Conservation (phyloP, 2,329 filamentous ascomycete genomes). For the Pyrenophora tritici-repentis region DNA sequence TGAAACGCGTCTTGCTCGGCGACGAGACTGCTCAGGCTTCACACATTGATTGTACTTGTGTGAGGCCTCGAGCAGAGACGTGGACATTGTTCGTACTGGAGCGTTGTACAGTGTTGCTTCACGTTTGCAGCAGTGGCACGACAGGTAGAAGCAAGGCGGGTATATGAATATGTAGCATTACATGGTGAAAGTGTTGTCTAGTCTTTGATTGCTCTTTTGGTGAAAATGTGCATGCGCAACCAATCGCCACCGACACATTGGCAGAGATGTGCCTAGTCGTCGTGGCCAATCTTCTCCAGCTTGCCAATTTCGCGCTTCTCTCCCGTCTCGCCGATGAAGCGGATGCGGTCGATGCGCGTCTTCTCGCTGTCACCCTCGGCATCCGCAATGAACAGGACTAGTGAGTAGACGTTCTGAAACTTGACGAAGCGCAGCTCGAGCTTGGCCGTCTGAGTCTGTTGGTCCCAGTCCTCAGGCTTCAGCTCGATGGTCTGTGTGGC, state of each 20-base stretch:
- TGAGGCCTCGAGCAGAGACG: conserved; percentile 30
- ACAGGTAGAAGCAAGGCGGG: no score
- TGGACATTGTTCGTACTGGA: conserved; percentile 23
- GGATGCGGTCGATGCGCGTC: conserved; percentile 78
- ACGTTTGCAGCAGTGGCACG: no score
- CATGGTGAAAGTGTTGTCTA: no score
- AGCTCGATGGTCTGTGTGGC: conserved; percentile 81
- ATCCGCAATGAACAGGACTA: conserved; percentile 87
- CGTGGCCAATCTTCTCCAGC: conserved; percentile 90
- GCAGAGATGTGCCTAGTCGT: conserved; percentile 40
- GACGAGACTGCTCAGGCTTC: conserved; percentile 38
- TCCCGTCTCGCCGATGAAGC: conserved; percentile 84
- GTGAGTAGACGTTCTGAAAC: conserved; percentile 88
- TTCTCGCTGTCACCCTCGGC: conserved; percentile 81
- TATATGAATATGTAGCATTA: no score
- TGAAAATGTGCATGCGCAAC: background rate
- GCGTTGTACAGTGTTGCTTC: no score
- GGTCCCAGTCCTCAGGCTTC: conserved; percentile 73
- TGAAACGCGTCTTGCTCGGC: conserved; percentile 38
- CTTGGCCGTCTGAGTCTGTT: conserved; percentile 56
- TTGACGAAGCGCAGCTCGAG: conserved; percentile 84
- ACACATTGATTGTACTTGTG: conserved; percentile 20
- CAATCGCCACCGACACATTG: background rate
- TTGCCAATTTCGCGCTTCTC: conserved; percentile 93
- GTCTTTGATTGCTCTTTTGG: no score